These are phyloP conservation scores for Podosphaera fusca DNA, from an alignment of 2,329 filamentous ascomycete genomes.

Conservation along the genomic window DNA sequence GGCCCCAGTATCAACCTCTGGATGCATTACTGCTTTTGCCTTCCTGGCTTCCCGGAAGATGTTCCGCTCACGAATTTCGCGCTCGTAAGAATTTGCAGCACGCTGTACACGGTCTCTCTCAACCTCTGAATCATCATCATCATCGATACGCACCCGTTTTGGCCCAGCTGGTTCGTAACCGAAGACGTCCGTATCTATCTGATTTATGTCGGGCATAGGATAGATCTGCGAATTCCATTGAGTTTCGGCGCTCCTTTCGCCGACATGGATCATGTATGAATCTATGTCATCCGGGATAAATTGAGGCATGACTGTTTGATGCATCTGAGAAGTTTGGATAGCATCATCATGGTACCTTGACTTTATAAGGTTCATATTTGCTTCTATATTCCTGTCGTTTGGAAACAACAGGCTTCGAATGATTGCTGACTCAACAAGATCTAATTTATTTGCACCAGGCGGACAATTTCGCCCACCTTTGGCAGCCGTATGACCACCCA, in stretches of 20 bases:
- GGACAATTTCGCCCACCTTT: background rate
- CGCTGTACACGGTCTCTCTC: background rate
- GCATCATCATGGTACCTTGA: background rate
- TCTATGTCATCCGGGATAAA: background rate
- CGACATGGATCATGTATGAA: background rate
- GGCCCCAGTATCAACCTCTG: background rate
- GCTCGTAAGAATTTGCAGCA: background rate
- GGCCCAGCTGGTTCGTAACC: background rate
- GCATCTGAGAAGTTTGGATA: background rate
- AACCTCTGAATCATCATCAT: background rate
- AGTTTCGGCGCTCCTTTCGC: background rate
- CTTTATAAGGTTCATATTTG: background rate
- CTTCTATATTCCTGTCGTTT: background rate
- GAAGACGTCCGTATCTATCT: background rate
- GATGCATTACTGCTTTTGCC: background rate
- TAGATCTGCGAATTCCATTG: background rate
- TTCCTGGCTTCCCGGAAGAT: background rate
- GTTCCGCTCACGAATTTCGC: background rate
- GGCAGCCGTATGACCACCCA: background rate
- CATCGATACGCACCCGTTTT: background rate
- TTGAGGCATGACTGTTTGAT: background rate
- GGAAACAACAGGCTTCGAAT: background rate
- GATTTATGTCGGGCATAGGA: background rate
- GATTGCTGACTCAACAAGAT: background rate
- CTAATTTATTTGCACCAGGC: background rate